Percentiles rank a stretch among this genome's conserved stretches.
Evolutionary conservation across 2,329 filamentous ascomycete genomes (phyloP).

Genomic region (Fusarium avenaceum): DNA sequence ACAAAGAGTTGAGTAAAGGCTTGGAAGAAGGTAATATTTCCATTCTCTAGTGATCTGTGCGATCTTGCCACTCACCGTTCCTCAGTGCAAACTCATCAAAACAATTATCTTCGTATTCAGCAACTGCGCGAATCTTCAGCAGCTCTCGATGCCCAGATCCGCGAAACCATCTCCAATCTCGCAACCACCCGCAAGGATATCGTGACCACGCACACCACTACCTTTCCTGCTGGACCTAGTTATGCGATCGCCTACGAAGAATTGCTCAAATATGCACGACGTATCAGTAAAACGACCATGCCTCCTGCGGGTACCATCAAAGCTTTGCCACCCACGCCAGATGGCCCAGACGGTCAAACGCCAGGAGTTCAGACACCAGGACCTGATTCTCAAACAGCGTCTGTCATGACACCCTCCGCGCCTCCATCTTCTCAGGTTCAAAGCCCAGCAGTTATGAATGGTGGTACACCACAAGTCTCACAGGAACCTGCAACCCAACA

Average conservation of each 20-base stretch:
- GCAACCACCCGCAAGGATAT: constrained; percentile 81
- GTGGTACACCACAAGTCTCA: constrained; percentile 49
- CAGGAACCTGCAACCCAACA: constrained; percentile 54
- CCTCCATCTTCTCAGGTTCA: constrained; percentile 54
- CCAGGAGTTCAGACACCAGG: constrained; percentile 52
- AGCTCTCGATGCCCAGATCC: constrained; percentile 78
- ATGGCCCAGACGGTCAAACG: constrained; percentile 47
- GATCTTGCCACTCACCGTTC: constrained; percentile 9
- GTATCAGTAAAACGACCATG: constrained; percentile 84
- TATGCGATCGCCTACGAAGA: constrained; percentile 77
- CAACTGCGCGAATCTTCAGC: constrained; percentile 75
- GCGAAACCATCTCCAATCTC: constrained; percentile 76
- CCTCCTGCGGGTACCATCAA: constrained; percentile 71
- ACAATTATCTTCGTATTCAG: constrained; percentile 77
- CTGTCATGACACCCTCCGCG: constrained; percentile 52
- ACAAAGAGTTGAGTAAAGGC: constrained; percentile 74
- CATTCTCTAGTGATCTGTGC: not conserved
- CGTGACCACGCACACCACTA: constrained; percentile 70
- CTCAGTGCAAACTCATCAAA: constrained; percentile 79
- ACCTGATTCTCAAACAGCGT: constrained; percentile 50
- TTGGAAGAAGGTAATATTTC: constrained; percentile 70
- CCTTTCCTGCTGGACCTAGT: constrained; percentile 64
- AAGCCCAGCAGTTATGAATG: constrained; percentile 54
- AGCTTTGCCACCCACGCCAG: constrained; percentile 51
- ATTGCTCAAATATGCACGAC: constrained; percentile 81